Base-by-base conservation (phyloP, 768 basidiomycete species). In the Lenzites betulinus region DNA sequence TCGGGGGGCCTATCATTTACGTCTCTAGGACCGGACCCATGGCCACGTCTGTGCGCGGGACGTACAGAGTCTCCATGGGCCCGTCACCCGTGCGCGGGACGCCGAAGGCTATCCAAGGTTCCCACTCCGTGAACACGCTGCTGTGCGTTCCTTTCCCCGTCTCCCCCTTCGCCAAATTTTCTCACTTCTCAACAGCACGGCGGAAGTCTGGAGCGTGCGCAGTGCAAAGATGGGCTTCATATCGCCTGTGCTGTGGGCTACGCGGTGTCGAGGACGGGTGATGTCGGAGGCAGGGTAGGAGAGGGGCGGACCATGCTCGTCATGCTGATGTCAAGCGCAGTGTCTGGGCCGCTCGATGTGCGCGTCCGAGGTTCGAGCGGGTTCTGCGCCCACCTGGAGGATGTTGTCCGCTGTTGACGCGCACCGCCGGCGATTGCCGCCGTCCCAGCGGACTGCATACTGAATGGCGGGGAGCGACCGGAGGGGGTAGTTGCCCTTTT, bases 351-450 rank as follows among this genome's bases (percentile, higher is more conserved):
- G 43, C 22, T 9, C 42, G 18, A 12, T 18, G 43, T 25, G 42
- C 42, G 30, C 18, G 44, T 28, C 28, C 47, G 30, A 30, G 8
- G 55, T 56, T 60, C 63, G 33, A 52, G 63, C 41, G 38, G 38
- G 48, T 59, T 64, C 63, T 49, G 30, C 47, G 52, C 42, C 15
- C 35, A 48, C 22, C 28, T 35, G 15, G 46, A 41, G 20, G 39
- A 9, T 62, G 62, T 56, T 56, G 58, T 49, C 28, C 15, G 30
- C 41, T 47, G 55, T 58, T 54, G 54, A 51, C 50, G 54, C 35
- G n/a, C 16, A 16, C 47, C 25, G 35, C 50, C 58, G 64, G 64
- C 59, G 60, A 65, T 65, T 51, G 56, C 64, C 59, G 64, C 38
- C 42, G 51, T n/a, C 30, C 6, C 30, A 5, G 30, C 30, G 4